Base-by-base conservation (phyloP, 2,329 filamentous ascomycete species). In the Phaeosphaeria sp. region DNA sequence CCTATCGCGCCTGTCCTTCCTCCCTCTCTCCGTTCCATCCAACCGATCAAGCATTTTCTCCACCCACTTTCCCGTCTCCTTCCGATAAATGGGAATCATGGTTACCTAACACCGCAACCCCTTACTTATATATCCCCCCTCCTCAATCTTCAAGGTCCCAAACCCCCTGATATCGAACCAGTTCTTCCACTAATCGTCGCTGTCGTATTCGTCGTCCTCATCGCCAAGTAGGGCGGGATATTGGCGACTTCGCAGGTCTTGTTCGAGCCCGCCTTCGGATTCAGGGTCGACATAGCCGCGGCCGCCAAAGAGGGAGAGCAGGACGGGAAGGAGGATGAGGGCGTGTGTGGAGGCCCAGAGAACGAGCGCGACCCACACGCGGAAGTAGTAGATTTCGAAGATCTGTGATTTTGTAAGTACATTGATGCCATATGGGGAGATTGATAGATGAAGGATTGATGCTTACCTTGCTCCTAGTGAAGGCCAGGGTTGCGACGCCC, bases 341-440 rank as follows among this genome's bases (percentile, higher is more conserved):
- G 95, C 92, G 76, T 99, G 95, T 9, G 89, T 84, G 7, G 92
- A 92, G 2, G 93, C 96, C 76, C 97, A 94, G 9, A 96, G 76
- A 11, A 99, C 93, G 53, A 99, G 85, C 6, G 93, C 90, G 18
- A 97, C 82, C 95, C 95, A 99, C 44, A 99, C 91, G 44, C 95
- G 87, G 84, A 99, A 99, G 79, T 99, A 99, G 80, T 99, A 99
- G 56, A 99, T 92, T 81, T 99, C 96, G 71, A 99, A 99, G 73
- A 99, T 99, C 86, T 76, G 54, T 6, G 11, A 20, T 27, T 30
- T n/a, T 9, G 36, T 51, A 17, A n/a, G 40, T n/a, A n/a, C n/a
- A n/a, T n/a, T n/a, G n/a, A n/a, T n/a, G n/a, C n/a, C n/a, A n/a
- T n/a, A n/a, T n/a, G n/a, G n/a, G n/a, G n/a, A n/a, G n/a, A n/a